Percentiles rank a stretch among this genome's conserved stretches.
Evolutionary conservation across 305 asterid genomes (phyloP).

Genomic region (Plantago lanceolata): DNA sequence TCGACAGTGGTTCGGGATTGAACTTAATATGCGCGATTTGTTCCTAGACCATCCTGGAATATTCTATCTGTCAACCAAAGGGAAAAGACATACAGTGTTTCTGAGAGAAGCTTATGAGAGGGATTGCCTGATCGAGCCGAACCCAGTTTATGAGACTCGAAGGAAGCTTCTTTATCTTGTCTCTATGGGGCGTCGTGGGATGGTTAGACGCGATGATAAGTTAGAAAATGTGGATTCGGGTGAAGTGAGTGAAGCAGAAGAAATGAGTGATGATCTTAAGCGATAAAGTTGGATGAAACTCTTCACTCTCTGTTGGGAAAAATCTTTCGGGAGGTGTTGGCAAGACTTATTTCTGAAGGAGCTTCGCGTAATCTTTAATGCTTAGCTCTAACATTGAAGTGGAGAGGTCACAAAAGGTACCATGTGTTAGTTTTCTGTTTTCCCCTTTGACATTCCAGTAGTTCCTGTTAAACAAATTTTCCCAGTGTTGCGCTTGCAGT

Average conservation of each 20-base stretch:
- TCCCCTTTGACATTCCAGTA: too few species aligned
- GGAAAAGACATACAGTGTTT: constrained; percentile 72
- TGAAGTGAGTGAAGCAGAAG: constrained; percentile 29
- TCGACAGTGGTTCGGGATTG: constrained; percentile 79
- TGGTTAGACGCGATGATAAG: constrained; percentile 32
- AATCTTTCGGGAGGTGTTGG: constrained; percentile 6
- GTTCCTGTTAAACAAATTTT: not conserved
- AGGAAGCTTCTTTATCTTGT: constrained; percentile 79
- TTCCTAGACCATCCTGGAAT: constrained; percentile 90
- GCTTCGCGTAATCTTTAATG: constrained; percentile 1
- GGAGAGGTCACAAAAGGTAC: constrained; percentile 21
- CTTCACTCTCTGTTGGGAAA: not conserved
- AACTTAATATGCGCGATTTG: constrained; percentile 75
- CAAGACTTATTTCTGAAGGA: constrained; percentile 6
- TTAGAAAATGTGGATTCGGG: constrained; percentile 27
- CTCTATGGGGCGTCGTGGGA: constrained; percentile 65
- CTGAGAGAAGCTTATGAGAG: constrained; percentile 84
- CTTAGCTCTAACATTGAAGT: not conserved
- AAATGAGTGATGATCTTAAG: constrained; percentile 27
- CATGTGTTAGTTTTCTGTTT: too few species aligned
- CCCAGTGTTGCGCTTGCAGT: not conserved
- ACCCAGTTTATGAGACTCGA: constrained; percentile 66
- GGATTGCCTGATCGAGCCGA: constrained; percentile 72
- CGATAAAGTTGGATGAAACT: constrained; percentile 8
- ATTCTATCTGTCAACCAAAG: constrained; percentile 82